phyloP scores from a whole-genome alignment of 306 rosid species.

The Carpinus viminea region DNA sequence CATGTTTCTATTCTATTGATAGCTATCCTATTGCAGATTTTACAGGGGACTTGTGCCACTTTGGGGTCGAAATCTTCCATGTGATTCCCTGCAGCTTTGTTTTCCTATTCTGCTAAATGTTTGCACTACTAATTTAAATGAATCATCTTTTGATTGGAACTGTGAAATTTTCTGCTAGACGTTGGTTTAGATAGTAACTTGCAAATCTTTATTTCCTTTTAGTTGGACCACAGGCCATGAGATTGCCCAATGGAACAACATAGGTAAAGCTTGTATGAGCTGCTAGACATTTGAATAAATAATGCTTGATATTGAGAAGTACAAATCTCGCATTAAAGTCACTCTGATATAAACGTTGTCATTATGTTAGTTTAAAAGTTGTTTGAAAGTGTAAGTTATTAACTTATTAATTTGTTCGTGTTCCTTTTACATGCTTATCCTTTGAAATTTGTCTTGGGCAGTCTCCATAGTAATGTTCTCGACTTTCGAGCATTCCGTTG shows the following conservation, averaged over 20 bases:
- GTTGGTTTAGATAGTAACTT: slow-evolving; percentile 16
- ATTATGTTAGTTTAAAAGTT: background rate
- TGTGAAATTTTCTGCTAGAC: background rate
- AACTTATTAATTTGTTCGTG: background rate
- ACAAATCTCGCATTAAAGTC: background rate
- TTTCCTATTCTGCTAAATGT: background rate
- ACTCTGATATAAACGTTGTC: background rate
- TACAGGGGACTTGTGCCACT: slow-evolving; percentile 65
- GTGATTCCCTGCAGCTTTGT: slow-evolving; percentile 40
- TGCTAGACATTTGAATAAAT: background rate
- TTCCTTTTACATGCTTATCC: slow-evolving; percentile 26
- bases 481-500: slow-evolving; percentile 61
- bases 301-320: background rate
- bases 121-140: background rate
- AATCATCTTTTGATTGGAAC: background rate
- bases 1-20: slow-evolving; percentile 29
- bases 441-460: slow-evolving; percentile 31
- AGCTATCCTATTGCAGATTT: slow-evolving; percentile 44
- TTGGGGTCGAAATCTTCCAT: slow-evolving; percentile 64
- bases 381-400: background rate
- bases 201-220: background rate
- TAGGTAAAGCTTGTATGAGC: background rate
- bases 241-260: background rate
- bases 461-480: slow-evolving; percentile 67
- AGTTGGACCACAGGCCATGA: background rate